phyloP scores from a whole-genome alignment of 1,284 basidiomycete species.

The Boletus hoseneyae region DNA sequence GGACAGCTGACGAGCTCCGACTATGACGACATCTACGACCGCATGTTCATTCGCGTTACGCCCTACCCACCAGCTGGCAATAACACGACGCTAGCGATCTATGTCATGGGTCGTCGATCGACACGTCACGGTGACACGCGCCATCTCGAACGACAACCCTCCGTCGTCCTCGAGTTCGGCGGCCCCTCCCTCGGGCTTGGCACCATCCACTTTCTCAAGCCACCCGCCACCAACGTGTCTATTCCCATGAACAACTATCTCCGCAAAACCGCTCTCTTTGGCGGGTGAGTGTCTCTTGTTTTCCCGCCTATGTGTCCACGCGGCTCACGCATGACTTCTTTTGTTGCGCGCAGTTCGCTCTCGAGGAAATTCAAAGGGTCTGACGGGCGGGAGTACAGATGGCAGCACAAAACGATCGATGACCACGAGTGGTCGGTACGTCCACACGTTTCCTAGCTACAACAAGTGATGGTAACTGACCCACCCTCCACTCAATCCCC shows the following conservation, averaged over 20 bases:
- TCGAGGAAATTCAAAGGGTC: slow-evolving; percentile 61
- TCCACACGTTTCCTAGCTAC: neutral
- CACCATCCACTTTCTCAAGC: slow-evolving; percentile 48
- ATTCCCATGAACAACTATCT: slow-evolving; percentile 61
- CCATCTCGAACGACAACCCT: slow-evolving; percentile 48
- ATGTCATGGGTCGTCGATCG: slow-evolving; percentile 60
- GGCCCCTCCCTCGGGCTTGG: slow-evolving; percentile 51
- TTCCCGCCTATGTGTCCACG: slow-evolving; percentile 1
- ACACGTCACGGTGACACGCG: slow-evolving; percentile 52
- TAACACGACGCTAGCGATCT: slow-evolving; percentile 43
- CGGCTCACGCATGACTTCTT: too few species aligned
- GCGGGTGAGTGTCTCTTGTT: slow-evolving; percentile 42
- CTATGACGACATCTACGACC: slow-evolving; percentile 73
- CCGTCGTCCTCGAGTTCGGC: slow-evolving; percentile 55
- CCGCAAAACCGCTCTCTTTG: slow-evolving; percentile 57
- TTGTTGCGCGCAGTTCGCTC: slow-evolving; percentile 43
- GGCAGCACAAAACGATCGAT: slow-evolving; percentile 49
- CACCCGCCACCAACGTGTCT: slow-evolving; percentile 35
- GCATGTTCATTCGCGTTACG: slow-evolving; percentile 60
- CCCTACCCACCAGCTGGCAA: slow-evolving; percentile 37
- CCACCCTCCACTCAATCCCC: neutral
- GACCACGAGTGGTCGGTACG: slow-evolving; percentile 69
- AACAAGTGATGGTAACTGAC: neutral
- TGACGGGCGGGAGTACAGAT: slow-evolving; percentile 64
- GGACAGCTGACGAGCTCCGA: slow-evolving; percentile 54